Base-by-base conservation (phyloP, 805 yeast species). In the Suhomyces sp. region DNA sequence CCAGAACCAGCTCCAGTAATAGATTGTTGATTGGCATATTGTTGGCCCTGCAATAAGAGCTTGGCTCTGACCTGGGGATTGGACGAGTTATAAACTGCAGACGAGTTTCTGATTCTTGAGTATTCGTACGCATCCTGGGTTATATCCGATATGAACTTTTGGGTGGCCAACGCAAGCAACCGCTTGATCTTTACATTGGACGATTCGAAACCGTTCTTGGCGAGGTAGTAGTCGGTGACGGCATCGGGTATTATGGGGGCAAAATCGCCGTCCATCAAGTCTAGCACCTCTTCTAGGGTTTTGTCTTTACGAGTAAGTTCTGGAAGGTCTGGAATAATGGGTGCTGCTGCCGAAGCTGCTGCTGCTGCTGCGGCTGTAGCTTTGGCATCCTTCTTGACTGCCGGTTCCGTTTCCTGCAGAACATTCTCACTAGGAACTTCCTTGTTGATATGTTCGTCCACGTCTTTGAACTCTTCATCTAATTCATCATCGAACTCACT, bases 91-190 rank as follows among this genome's bases (percentile, higher is more conserved):
- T 88, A 85, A n/a, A 92, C 96, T 0, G 97, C 84, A 10, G 90
- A 84, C 4, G 89, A 77, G n/a, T 94, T 89, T 57, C 98, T 80
- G 59, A 94, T 94, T 55, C 98, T 77, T 7, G 97, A 88, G 66
- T 90, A 92, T 67, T 94, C 99, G 66, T 90, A 94, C 0, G 99
- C 97, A 65, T 94, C 98, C 13, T 91, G 90, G 1, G 99, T 97
- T 29, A 94, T 86, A 67, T 94, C 99, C 55, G 92, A 84, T 26
- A 94, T 81, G 67, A 94, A 94, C 66, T 94, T 94, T 64, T 96
- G 99, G 0, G 99, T 94, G 0, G 99, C 98, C 52, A 94, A 75
- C 0, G 98, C 97, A 47, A 94, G 75, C 36, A 94, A 73, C 50
- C 98, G 78, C 68, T 91, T 92, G 53, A 73, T 68, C 41, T 91